These are phyloP conservation scores for Candida caryicola DNA, from an alignment of 805 yeast species.

Conservation along the genomic window DNA sequence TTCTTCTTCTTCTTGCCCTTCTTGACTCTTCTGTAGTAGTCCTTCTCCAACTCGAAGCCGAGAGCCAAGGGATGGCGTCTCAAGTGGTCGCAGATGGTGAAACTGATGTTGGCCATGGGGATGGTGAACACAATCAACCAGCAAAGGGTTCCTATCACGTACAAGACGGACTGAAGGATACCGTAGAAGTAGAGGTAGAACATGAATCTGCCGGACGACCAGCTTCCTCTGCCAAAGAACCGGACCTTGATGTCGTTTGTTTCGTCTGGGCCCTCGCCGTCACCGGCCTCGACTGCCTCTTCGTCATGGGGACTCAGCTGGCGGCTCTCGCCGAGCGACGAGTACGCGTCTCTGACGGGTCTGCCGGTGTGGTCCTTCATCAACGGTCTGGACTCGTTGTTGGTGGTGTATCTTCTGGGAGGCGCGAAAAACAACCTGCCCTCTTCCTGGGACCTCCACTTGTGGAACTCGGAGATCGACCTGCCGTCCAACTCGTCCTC, in stretches of 20 bases:
- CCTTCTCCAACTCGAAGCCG: slow-evolving; percentile 61
- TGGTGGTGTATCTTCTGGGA: slow-evolving; percentile 39
- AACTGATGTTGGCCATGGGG: slow-evolving; percentile 84
- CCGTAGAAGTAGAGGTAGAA: slow-evolving; percentile 72
- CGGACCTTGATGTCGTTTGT: slow-evolving; percentile 46
- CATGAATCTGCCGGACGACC: slow-evolving; percentile 80
- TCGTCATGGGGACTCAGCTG: slow-evolving; percentile 5
- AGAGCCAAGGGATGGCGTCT: slow-evolving; percentile 89
- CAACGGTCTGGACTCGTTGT: slow-evolving; percentile 33
- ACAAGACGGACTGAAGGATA: slow-evolving; percentile 64
- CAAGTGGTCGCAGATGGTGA: slow-evolving; percentile 68
- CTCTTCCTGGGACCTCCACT: slow-evolving; percentile 81
- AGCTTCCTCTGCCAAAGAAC: slow-evolving; percentile 85
- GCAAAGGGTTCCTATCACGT: slow-evolving; percentile 53
- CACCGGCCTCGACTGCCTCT: slow-evolving; percentile 17
- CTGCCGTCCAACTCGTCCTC: slow-evolving; percentile 92
- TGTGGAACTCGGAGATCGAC: slow-evolving; percentile 75
- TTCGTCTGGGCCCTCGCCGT: slow-evolving; percentile 14
- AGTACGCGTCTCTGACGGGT: slow-evolving; percentile 36
- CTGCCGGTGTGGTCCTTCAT: slow-evolving; percentile 44
- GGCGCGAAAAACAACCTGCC: slow-evolving; percentile 82
- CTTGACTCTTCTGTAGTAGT: slow-evolving; percentile 36
- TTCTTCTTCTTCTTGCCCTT: slow-evolving; percentile 40
- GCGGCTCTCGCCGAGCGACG: slow-evolving; percentile 21
- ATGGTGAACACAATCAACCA: slow-evolving; percentile 88